Conservation (phyloP, 1,284 basidiomycete species). For the Malassezia psittaci region DNA sequence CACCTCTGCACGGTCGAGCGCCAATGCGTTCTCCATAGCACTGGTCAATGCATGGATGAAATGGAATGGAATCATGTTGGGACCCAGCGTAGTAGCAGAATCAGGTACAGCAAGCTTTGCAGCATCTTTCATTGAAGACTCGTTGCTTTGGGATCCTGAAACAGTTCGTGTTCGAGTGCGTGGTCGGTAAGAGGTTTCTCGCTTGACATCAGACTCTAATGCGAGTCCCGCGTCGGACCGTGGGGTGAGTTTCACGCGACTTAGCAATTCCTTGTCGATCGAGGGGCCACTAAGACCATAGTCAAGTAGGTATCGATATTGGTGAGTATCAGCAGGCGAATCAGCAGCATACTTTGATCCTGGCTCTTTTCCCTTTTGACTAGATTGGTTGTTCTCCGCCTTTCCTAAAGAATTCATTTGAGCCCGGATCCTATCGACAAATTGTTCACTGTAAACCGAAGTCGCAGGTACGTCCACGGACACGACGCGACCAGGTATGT, state of each 20-base stretch:
- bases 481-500: conserved; percentile 4
- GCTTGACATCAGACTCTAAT: background rate
- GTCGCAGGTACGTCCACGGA: conserved; percentile 12
- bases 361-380: too few relatives aligned
- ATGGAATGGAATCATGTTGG: conserved; percentile 44
- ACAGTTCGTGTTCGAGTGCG: background rate
- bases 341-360: background rate
- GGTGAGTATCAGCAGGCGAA: background rate
- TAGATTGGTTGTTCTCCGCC: too few relatives aligned
- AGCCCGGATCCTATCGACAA: conserved; percentile 9
- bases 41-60: conserved; percentile 43
- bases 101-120: conserved; percentile 12
- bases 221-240: conserved; percentile 4
- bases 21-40: conserved; percentile 32
- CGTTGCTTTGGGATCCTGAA: background rate
- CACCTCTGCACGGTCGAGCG: conserved; percentile 39
- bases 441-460: conserved; percentile 8
- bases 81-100: conserved; percentile 27
- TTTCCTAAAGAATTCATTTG: background rate
- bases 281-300: conserved; percentile 43
- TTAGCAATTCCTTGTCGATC: conserved; percentile 29
- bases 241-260: conserved; percentile 32
- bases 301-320: conserved; percentile 36
- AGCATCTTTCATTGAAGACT: background rate
- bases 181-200: background rate